Percentiles rank a stretch among this genome's conserved stretches.
Conservation (phyloP, 2,329 filamentous ascomycete genomes). For the Leptographium lundbergii region DNA sequence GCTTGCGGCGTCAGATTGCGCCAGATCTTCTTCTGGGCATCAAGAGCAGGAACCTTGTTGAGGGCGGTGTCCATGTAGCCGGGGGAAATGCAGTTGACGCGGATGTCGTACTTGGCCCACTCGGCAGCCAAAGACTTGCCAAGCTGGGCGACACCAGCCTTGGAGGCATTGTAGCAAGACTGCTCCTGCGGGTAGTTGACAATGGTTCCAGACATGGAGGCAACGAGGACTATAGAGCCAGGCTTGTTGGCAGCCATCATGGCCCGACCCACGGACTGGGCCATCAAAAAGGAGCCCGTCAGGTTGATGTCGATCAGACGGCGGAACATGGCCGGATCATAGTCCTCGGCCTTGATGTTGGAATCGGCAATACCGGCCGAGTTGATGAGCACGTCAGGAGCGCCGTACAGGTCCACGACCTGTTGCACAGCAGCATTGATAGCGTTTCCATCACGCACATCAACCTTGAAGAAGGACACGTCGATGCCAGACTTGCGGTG, state of each 20-base stretch:
- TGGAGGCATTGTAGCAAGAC: conserved; percentile 72
- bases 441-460: conserved; percentile 58
- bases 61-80: conserved; percentile 80
- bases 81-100: conserved; percentile 74
- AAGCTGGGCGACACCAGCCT: conserved; percentile 67
- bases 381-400: conserved; percentile 66
- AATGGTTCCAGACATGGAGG: conserved; percentile 70
- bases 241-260: conserved; percentile 64
- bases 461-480: conserved; percentile 66
- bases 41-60: conserved; percentile 65
- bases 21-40: conserved; percentile 76
- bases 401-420: conserved; percentile 53
- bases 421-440: conserved; percentile 58
- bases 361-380: conserved; percentile 71
- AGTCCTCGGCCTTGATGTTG: conserved; percentile 71
- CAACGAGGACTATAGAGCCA: conserved; percentile 63
- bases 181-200: conserved; percentile 83
- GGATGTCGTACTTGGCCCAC: conserved; percentile 71
- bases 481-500: conserved; percentile 61
- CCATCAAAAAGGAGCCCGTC: conserved; percentile 65
- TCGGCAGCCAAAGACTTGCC: conserved; percentile 72
- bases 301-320: conserved; percentile 73
- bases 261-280: conserved; percentile 55
- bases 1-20: conserved; percentile 59
- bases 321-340: conserved; percentile 65